phyloP scores from a whole-genome alignment of 163 green algal genomes.

The Scenedesmus sp. region DNA sequence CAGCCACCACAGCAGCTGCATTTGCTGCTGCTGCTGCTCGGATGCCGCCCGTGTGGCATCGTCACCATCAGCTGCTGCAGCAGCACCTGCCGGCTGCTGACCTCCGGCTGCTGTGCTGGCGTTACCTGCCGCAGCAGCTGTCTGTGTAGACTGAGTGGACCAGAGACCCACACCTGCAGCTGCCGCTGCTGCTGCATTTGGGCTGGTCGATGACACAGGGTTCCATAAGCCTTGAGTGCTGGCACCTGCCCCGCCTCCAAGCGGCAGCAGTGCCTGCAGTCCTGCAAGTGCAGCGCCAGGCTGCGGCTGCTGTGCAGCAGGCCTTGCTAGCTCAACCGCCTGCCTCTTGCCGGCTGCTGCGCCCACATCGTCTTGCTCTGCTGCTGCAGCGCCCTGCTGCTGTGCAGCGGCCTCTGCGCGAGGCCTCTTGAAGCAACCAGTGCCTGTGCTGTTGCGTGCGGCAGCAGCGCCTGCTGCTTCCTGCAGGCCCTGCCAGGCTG shows the following conservation, averaged over 20 bases:
- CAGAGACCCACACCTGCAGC: not conserved
- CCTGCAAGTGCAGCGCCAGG: not conserved
- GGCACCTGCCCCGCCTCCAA: not conserved
- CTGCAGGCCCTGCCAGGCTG: not conserved
- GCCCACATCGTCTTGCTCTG: not conserved
- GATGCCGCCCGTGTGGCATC: not conserved
- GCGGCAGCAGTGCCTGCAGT: not conserved
- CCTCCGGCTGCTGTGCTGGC: not conserved
- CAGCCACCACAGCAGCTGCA: not conserved
- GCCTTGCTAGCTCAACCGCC: not conserved
- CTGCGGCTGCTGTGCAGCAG: not conserved
- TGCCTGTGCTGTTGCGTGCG: not conserved
- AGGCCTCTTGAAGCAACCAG: not conserved
- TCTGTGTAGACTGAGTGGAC: not conserved
- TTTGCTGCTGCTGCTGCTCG: not conserved
- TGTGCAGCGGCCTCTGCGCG: not conserved
- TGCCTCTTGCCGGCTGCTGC: not conserved
- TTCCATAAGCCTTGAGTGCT: not conserved
- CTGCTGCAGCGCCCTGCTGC: not conserved
- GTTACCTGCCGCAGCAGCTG: not conserved
- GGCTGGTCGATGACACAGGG: not conserved
- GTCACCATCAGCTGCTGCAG: not conserved
- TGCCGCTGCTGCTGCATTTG: constrained; percentile 3
- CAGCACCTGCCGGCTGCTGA: not conserved
- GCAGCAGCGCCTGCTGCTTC: not conserved